Evolutionary conservation across 768 basidiomycete genomes (phyloP).

Genomic region (Boletus vermiculosoides): DNA sequence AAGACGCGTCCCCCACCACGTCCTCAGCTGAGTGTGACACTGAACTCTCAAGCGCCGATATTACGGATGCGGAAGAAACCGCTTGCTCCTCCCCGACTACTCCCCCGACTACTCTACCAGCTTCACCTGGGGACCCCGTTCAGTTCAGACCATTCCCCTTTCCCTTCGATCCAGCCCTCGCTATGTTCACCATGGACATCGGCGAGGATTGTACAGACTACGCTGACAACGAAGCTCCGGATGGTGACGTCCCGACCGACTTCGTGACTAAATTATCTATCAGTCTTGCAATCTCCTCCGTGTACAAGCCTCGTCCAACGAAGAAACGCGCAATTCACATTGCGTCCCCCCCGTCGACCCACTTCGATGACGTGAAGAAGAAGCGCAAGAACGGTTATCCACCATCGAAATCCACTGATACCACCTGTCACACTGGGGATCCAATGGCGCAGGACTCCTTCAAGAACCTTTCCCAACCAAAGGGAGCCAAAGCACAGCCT

Average conservation of each 20-base stretch:
- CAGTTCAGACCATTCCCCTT: neutral
- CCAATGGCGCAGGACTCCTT: neutral
- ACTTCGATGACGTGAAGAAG: constrained; percentile 13
- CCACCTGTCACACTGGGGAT: neutral
- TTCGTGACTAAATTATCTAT: constrained; percentile 34
- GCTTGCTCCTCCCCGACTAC: constrained; percentile 3
- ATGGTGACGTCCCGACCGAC: constrained; percentile 1
- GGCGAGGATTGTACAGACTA: constrained; percentile 37
- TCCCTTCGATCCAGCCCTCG: constrained; percentile 31
- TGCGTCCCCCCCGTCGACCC: constrained; percentile 23
- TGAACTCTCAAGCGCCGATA: constrained; percentile 36
- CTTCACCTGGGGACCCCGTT: constrained; percentile 1
- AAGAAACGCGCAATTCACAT: constrained; percentile 42
- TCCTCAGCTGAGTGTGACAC: constrained; percentile 42
- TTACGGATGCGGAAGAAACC: constrained; percentile 38
- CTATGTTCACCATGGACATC: constrained; percentile 49
- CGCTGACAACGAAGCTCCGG: constrained; percentile 24
- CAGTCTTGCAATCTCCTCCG: constrained; percentile 66
- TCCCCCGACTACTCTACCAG: constrained; percentile 5
- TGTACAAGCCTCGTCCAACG: constrained; percentile 71
- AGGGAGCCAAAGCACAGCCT: constrained; percentile 34
- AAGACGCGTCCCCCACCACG: constrained; percentile 34
- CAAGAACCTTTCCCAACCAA: constrained; percentile 1
- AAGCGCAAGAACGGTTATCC: constrained; percentile 30
- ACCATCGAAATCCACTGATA: constrained; percentile 2